Evolutionary conservation across 2,329 filamentous ascomycete genomes (phyloP), one percentile per base, ranked within the genome.

Genomic region (Dactylella cylindrospora): DNA sequence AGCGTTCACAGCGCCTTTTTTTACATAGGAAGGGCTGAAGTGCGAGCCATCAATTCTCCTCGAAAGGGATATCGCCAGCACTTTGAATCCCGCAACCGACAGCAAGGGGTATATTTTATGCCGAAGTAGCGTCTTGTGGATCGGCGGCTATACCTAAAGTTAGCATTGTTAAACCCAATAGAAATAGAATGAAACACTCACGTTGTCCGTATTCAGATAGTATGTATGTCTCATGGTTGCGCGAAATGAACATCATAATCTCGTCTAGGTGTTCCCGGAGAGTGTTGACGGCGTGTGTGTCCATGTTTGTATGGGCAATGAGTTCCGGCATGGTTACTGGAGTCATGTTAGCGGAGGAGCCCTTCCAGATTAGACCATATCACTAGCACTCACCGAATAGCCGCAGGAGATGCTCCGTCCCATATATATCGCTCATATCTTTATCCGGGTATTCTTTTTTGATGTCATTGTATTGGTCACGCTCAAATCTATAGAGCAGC

Each of bases 261-360:
- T 90, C 91, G 67, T 82, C 80, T 12, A 98, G 79, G 72, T 98
- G 93, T 69, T 96, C 89, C 9, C 90, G 85, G 20, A 97, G 81
- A 39, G 90, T 86, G 65, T 85, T 86, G 33, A 95, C 88, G 2
- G 90, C 90, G 72, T 95, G 90, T 47, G 85, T 79, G 70, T 97
- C 93, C 90, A 98, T 95, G 74, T 97, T 97, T 46, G 93, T 98
- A 72, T 98, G 93, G 3, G 90, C 90, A 65, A 97, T 84, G 32
- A 97, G 83, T 71, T 98, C 93, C 0, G 93, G 91, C 68, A 97
- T 83, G 1, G 86, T 86, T 2, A 94, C 91, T 95, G 68, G 7
- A 35, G 38, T 2, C 43, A 43, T 19, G 41, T 57, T 41, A 66
- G 53, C 41, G n/a, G 43, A 12, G 5, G 19, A 22, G 4, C 10